Base-by-base conservation (phyloP, 441 rosid species). In the Isatis lusitanica region DNA sequence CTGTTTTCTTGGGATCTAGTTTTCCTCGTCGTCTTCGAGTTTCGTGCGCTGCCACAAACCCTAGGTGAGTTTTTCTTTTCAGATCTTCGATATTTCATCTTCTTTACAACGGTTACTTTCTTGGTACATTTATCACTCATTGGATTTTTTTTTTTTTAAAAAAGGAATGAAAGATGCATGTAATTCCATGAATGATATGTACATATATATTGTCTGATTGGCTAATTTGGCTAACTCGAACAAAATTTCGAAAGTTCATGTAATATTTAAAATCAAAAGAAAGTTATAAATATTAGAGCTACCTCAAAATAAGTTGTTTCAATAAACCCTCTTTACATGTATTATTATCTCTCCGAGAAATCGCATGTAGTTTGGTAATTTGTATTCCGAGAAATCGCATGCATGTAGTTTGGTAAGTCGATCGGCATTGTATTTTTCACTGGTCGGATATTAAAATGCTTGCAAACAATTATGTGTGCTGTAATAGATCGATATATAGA, bases 11-110 rank as follows among this genome's bases (percentile, higher is more conserved):
- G 15, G 11, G 42, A 31, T 11, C 56, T 33, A 64, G 11, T 9
- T 64, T 21, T 38, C 31, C 60, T 26, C 60, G 42, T 15, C 33
- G 31, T 43, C 53, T 42, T 55, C 53, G 17, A 43, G 39, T 68
- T 68, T 68, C 72, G 0, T 68, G 72, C 47, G 42, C 42, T 55
- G 72, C 63, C 10, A 66, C 70, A n/a, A 66, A 5, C 48, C 60
- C 48, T 24, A 66, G 70, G 70, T 66, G 8, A 38, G 42, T 44
- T 63, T 12, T 38, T 11, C n/a, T 10, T 36, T 42, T 9, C 15
- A 16, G 55, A 63, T 63, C 68, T 46, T 46, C 30, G 16, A 59
- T 59, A n/a, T 31, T 61, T 12, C 10, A 9, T 36, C 2, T 33
- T 2, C 26, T 16, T 35, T 57, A 16, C 21, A 36, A 17, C 17